These are phyloP conservation scores for Spathaspora passalidarum DNA, from an alignment of 805 yeast species.

Conservation along the genomic window DNA sequence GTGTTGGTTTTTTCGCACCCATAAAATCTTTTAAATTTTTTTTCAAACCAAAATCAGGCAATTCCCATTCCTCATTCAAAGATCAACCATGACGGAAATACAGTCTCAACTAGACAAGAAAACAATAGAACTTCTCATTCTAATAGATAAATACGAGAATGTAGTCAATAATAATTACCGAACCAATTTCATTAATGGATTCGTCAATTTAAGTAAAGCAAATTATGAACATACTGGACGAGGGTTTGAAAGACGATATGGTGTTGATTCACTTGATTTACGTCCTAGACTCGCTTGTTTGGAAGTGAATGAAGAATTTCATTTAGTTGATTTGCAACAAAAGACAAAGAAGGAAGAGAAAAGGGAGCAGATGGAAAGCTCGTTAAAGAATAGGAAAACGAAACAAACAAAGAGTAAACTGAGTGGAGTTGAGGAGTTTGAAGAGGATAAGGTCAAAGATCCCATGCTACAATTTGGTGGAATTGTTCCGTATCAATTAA, in stretches of 20 bases:
- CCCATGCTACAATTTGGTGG: slow-evolving; percentile 50
- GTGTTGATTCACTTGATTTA: slow-evolving; percentile 41
- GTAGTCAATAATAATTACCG: slow-evolving; percentile 17
- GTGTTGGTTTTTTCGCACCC: slow-evolving; percentile 1
- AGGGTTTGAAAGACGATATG: slow-evolving; percentile 25
- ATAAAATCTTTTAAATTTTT: neutral
- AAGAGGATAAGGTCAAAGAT: slow-evolving; percentile 14
- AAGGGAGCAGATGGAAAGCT: slow-evolving; percentile 1
- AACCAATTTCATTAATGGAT: slow-evolving; percentile 30
- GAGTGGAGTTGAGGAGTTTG: neutral
- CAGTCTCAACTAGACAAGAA: slow-evolving; percentile 12
- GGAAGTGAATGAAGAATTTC: slow-evolving; percentile 9
- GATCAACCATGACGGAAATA: neutral
- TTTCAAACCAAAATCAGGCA: neutral
- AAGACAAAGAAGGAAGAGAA: slow-evolving; percentile 3
- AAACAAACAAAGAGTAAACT: slow-evolving; percentile 1
- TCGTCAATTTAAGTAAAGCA: slow-evolving; percentile 43
- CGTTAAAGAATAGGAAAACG: neutral
- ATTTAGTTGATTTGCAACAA: slow-evolving; percentile 8
- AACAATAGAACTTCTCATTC: slow-evolving; percentile 22
- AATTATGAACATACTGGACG: slow-evolving; percentile 27
- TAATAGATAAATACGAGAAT: slow-evolving; percentile 32
- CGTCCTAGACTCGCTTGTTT: slow-evolving; percentile 27
- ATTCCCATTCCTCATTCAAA: neutral
- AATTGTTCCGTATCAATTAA: slow-evolving; percentile 41